Evolutionary conservation across 139 green algal genomes (phyloP), one percentile per base, ranked within the genome.

Genomic region (Ettlia oleoabundans): DNA sequence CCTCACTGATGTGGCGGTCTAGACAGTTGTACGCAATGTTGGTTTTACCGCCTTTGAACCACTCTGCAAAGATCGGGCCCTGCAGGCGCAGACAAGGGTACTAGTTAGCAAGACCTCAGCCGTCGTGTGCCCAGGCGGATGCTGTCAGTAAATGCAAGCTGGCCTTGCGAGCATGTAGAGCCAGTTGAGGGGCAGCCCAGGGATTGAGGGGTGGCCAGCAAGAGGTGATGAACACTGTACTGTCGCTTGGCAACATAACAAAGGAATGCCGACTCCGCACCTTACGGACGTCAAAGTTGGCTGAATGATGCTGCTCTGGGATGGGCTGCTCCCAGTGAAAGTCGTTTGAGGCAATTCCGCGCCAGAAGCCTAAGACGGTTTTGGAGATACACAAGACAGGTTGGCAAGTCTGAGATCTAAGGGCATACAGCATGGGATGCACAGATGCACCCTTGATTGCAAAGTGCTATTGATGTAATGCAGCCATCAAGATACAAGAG

Each of bases 1-100:
- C 73, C 35, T 80, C 73, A 35, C 42, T 38, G 24, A 80, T 52
- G 73, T 80, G 73, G n/a, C 93, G 84, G 87, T 96, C 93, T 51
- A 96, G 63, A 47, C 65, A 82, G 76, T 96, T 96, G 86, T 96
- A 96, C 40, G 58, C 84, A 1, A 96, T 47, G 82, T 96, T 96
- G 41, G 92, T 96, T 53, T 83, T 55, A 2, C 78, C 93, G 52
- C 93, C 93, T 38, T 82, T 70, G 67, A 96, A 96, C 92, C 92
- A 96, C 53, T 92, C 83, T 30, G 89, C 80, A 32, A 61, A 79
- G 33, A 96, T 80, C 3, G 81, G 77, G n/a, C 93, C 93, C 53
- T 96, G 75, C 75, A 42, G 61, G 22, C 61, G 32, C n/a, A n/a
- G n/a, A n/a, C n/a, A n/a, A n/a, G n/a, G n/a, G n/a, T n/a, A n/a